Evolutionary conservation across 1,284 basidiomycete genomes (phyloP).

Genomic region (Entoloma clypeatum): DNA sequence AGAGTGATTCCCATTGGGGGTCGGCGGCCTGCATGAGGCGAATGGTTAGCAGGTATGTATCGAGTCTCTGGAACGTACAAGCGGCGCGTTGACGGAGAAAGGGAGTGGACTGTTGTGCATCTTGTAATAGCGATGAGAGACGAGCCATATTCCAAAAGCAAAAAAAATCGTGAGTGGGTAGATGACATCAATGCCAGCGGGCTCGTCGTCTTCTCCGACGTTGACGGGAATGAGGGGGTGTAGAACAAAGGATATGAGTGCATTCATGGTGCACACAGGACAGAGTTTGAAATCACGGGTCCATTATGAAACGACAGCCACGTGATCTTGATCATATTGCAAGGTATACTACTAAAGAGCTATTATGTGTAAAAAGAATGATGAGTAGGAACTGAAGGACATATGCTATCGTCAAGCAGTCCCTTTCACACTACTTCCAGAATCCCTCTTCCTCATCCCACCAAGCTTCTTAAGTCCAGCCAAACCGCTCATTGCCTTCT

Average conservation of each 20-base stretch:
- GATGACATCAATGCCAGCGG: constrained; percentile 46
- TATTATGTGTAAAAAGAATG: too few relatives aligned
- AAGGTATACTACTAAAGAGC: too few relatives aligned
- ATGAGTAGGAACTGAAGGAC: too few relatives aligned
- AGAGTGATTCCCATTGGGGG: constrained; percentile 53
- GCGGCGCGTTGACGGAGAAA: constrained; percentile 56
- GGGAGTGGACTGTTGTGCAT: constrained; percentile 66
- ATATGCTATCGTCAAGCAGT: too few relatives aligned
- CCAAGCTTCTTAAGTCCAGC: constrained; percentile 54
- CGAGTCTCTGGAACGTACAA: constrained; percentile 39
- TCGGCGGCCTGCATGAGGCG: constrained; percentile 38
- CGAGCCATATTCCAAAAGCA: constrained; percentile 71
- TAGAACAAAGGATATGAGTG: constrained; percentile 46
- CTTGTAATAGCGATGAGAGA: constrained; percentile 68
- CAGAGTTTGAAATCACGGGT: too few relatives aligned
- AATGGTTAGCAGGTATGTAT: constrained; percentile 1
- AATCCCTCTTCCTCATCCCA: constrained; percentile 52
- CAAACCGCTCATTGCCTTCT: constrained; percentile 55
- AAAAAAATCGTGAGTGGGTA: constrained; percentile 62
- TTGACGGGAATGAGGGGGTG: constrained; percentile 47
- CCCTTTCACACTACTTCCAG: constrained; percentile 40
- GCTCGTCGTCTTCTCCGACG: constrained; percentile 43
- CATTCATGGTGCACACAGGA: constrained; percentile 37
- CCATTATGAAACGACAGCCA: too few relatives aligned
- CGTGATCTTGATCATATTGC: too few relatives aligned